phyloP scores from a whole-genome alignment of 768 basidiomycete species.

The Cantharellus cinnabarinus region DNA sequence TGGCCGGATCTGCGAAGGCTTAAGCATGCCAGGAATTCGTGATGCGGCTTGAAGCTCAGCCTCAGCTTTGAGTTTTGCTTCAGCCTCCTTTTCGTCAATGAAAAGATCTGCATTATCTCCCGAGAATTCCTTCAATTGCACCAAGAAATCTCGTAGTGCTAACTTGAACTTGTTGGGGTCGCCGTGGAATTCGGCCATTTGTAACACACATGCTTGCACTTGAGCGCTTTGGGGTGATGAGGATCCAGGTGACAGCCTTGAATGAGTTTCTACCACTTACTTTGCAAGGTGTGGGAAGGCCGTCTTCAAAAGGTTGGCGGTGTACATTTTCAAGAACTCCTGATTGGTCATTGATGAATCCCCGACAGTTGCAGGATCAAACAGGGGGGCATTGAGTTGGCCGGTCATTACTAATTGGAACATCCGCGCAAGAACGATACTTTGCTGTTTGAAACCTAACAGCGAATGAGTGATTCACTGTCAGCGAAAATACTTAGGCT shows the following conservation, averaged over 20 bases:
- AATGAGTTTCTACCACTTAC: slow-evolving; percentile 22
- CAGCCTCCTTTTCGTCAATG: slow-evolving; percentile 86
- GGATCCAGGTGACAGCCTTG: neutral
- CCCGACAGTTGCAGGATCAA: slow-evolving; percentile 48
- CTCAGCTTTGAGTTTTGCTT: slow-evolving; percentile 57
- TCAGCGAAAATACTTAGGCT: slow-evolving; percentile 1
- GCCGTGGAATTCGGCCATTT: slow-evolving; percentile 19
- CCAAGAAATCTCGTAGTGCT: slow-evolving; percentile 88
- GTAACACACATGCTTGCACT: slow-evolving; percentile 20
- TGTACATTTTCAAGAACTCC: slow-evolving; percentile 66
- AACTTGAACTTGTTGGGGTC: slow-evolving; percentile 45
- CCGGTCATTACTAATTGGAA: slow-evolving; percentile 81
- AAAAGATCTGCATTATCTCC: slow-evolving; percentile 83
- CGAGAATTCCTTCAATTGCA: slow-evolving; percentile 93
- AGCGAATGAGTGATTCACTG: neutral
- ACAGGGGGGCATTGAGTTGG: slow-evolving; percentile 62
- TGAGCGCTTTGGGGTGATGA: slow-evolving; percentile 13
- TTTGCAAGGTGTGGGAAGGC: slow-evolving; percentile 85
- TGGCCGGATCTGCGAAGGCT: slow-evolving; percentile 70
- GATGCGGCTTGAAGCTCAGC: slow-evolving; percentile 77
- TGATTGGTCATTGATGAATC: slow-evolving; percentile 55
- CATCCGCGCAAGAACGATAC: slow-evolving; percentile 75
- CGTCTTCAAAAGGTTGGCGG: slow-evolving; percentile 70
- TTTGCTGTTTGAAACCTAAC: slow-evolving; percentile 76
- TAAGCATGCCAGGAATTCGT: slow-evolving; percentile 94